Conservation (phyloP, 768 basidiomycete species). For the Boletus vermiculosoides region DNA sequence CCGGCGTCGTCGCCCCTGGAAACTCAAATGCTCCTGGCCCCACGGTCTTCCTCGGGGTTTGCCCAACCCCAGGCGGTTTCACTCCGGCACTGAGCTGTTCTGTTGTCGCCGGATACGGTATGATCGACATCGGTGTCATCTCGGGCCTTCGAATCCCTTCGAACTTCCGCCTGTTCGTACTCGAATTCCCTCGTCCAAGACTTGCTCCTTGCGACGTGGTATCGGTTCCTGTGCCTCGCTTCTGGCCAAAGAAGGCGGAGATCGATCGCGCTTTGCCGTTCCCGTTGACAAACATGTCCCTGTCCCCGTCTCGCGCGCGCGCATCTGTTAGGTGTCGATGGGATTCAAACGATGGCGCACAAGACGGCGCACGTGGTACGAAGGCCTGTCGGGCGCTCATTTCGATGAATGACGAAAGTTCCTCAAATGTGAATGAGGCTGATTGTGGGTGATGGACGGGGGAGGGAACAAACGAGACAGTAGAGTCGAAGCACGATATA, state of each 20-base stretch:
- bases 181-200: conserved; percentile 2
- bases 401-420: background rate
- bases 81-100: conserved; percentile 4
- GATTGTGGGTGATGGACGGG: background rate
- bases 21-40: conserved; percentile 12
- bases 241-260: conserved; percentile 24
- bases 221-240: conserved; percentile 6
- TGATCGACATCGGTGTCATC: conserved; percentile 23
- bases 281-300: conserved; percentile 1
- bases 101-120: conserved; percentile 17
- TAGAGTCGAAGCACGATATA: background rate
- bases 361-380: conserved; percentile 21
- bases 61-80: conserved; percentile 5
- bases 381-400: conserved; percentile 32
- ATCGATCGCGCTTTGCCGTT: conserved; percentile 22
- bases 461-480: background rate
- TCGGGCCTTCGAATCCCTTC: conserved; percentile 24
- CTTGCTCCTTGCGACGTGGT: background rate
- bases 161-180: conserved; percentile 19
- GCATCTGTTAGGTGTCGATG: conserved; percentile 1
- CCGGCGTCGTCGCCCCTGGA: conserved; percentile 19
- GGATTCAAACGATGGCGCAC: conserved; percentile 6
- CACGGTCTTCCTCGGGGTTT: conserved; percentile 22
- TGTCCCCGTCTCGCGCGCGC: conserved; percentile 6
- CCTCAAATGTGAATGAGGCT: background rate